These are phyloP conservation scores for Pythium brachiatum DNA, from an alignment of 352 stramenopile genomes.

Conservation along the genomic window DNA sequence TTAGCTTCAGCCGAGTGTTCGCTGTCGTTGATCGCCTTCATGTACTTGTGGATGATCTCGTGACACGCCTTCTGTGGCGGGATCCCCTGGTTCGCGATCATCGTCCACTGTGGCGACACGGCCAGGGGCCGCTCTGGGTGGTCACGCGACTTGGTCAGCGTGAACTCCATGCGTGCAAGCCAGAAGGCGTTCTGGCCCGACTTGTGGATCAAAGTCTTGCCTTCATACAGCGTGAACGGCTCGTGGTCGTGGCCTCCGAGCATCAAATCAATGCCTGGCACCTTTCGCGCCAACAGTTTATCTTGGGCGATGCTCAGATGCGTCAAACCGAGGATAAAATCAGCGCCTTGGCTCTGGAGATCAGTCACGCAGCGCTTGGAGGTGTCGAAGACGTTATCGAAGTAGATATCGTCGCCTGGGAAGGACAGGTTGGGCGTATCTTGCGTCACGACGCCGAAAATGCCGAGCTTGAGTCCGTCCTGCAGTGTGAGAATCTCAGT, in stretches of 20 bases:
- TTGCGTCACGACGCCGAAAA: constrained; percentile 73
- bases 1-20: constrained; percentile 41
- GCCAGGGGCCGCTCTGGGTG: constrained; percentile 45
- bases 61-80: constrained; percentile 52
- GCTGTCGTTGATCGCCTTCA: constrained; percentile 55
- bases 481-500: constrained; percentile 47
- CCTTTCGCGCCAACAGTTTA: constrained; percentile 52
- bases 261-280: constrained; percentile 80
- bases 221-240: constrained; percentile 78
- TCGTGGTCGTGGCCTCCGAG: constrained; percentile 92
- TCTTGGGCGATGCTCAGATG: constrained; percentile 82
- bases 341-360: constrained; percentile 57
- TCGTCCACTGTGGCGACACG: constrained; percentile 73
- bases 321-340: constrained; percentile 85
- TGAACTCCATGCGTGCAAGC: constrained; percentile 78
- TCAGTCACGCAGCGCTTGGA: constrained; percentile 55
- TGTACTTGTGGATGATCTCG: constrained; percentile 73
- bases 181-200: constrained; percentile 87
- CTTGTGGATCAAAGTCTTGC: constrained; percentile 88
- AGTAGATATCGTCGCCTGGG: constrained; percentile 40
- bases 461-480: constrained; percentile 52
- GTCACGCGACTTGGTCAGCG: constrained; percentile 39
- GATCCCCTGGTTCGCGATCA: constrained; percentile 70
- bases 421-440: constrained; percentile 48
- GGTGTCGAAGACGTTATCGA: constrained; percentile 48